Conservation (phyloP, 192 early-diverging fungal species). For the Entophlyctis luteolus region DNA sequence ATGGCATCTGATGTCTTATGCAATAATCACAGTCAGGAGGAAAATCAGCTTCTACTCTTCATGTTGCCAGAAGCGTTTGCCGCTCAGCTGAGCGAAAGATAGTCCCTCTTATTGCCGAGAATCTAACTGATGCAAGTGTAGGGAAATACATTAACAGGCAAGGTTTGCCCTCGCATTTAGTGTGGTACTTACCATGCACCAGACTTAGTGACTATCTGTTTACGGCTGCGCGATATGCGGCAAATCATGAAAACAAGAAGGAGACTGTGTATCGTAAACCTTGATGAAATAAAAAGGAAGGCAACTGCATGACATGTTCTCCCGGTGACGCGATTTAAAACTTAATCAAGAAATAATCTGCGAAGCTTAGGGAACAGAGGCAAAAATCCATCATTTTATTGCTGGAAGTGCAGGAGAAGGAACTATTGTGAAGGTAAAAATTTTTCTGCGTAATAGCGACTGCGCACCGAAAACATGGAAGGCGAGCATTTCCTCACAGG, state of each 20-base stretch:
- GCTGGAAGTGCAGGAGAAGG: too few species aligned
- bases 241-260: constrained; percentile 60
- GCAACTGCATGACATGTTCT: too few species aligned
- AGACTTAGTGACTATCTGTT: constrained; percentile 89
- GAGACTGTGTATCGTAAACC: constrained; percentile 76
- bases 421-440: too few species aligned
- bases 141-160: constrained; percentile 71
- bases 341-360: too few species aligned
- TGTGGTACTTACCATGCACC: background rate
- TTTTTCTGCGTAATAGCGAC: too few species aligned
- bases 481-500: too few species aligned
- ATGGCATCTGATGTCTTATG: background rate
- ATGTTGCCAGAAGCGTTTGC: constrained; percentile 80
- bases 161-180: background rate
- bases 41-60: constrained; percentile 70
- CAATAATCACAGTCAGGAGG: constrained; percentile 68
- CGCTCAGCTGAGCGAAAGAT: constrained; percentile 81
- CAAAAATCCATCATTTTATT: too few species aligned
- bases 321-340: too few species aligned
- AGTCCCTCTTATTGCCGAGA: constrained; percentile 62
- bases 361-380: too few species aligned
- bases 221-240: constrained; percentile 77
- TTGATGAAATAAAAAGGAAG: background rate
- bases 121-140: constrained; percentile 54
- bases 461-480: too few species aligned